phyloP scores from a whole-genome alignment of 2,329 filamentous ascomycete genomes.

The Didymella keratinophila region DNA sequence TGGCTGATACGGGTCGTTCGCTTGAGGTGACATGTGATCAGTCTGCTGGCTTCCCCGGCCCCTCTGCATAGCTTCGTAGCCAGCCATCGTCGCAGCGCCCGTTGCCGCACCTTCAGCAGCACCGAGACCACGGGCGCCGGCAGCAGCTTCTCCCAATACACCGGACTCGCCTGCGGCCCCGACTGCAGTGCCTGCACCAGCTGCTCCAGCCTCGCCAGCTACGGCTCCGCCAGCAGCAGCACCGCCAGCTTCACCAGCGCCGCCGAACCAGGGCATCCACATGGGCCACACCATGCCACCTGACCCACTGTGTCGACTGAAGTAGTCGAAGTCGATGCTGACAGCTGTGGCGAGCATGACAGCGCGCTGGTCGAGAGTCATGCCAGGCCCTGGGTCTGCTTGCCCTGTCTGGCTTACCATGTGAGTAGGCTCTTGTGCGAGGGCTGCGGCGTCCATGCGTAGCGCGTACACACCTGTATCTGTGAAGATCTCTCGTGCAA shows the following conservation, averaged over 20 bases:
- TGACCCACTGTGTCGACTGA: slow-evolving; percentile 65
- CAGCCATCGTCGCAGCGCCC: slow-evolving; percentile 67
- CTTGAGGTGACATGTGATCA: slow-evolving; percentile 42
- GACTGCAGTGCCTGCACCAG: slow-evolving; percentile 35
- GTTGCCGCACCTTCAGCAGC: slow-evolving; percentile 55
- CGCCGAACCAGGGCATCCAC: slow-evolving; percentile 61
- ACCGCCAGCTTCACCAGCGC: slow-evolving; percentile 42
- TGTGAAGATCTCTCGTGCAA: slow-evolving; percentile 70
- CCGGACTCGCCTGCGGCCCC: slow-evolving; percentile 55
- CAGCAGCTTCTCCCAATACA: slow-evolving; percentile 58
- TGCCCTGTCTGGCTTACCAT: slow-evolving; percentile 50
- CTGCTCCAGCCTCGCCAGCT: slow-evolving; percentile 47
- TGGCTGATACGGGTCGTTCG: slow-evolving; percentile 33
- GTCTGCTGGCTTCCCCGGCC: slow-evolving; percentile 47
- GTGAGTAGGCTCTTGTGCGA: slow-evolving; percentile 51
- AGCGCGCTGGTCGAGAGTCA: slow-evolving; percentile 71
- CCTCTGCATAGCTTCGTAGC: slow-evolving; percentile 69
- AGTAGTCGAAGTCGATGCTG: slow-evolving; percentile 72
- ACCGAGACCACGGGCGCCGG: slow-evolving; percentile 51
- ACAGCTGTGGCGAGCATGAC: slow-evolving; percentile 73
- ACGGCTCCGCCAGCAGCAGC: slow-evolving; percentile 52
- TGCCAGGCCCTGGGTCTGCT: slow-evolving; percentile 53
- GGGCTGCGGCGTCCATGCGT: slow-evolving; percentile 67
- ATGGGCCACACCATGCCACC: slow-evolving; percentile 56
- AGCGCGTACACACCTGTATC: slow-evolving; percentile 71